phyloP scores from a whole-genome alignment of 2,329 filamentous ascomycete species.

The Pyrenophora graminea region DNA sequence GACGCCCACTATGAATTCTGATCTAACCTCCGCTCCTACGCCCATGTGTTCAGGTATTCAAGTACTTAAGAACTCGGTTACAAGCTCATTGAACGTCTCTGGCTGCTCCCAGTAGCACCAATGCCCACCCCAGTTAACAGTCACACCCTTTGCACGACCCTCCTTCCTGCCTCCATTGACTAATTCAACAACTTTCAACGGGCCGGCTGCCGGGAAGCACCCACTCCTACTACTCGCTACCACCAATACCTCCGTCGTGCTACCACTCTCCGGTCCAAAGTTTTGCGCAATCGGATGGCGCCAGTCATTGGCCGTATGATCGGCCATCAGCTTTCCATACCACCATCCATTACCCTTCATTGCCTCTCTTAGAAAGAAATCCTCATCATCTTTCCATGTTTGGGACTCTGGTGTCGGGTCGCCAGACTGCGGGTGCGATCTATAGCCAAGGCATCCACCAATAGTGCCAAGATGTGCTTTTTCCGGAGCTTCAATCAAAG shows the following conservation, averaged over 20 bases:
- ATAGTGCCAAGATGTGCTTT: constrained; percentile 28
- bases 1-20: no score
- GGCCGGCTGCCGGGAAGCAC: constrained; percentile 34
- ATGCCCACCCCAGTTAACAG: constrained; percentile 35
- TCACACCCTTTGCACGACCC: constrained; percentile 22
- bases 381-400: constrained; percentile 29
- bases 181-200: constrained; percentile 27
- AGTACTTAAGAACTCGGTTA: constrained; percentile 16
- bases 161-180: constrained; percentile 18
- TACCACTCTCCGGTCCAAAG: constrained; percentile 22
- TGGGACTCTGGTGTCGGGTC: constrained; percentile 14
- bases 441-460: constrained; percentile 30
- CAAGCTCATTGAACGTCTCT: constrained; percentile 28
- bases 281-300: constrained; percentile 25
- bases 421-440: constrained; percentile 21
- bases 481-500: constrained; percentile 16
- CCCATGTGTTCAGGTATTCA: no score
- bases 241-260: constrained; percentile 25
- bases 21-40: no score
- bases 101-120: constrained; percentile 41
- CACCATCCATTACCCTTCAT: constrained; percentile 33
- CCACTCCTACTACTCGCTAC: constrained; percentile 35
- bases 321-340: constrained; percentile 38
- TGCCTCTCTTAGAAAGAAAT: constrained; percentile 29
- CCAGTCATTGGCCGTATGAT: constrained; percentile 37